These are phyloP conservation scores for Ganoderma boninense DNA, from an alignment of 1,284 basidiomycete genomes.

Conservation along the genomic window DNA sequence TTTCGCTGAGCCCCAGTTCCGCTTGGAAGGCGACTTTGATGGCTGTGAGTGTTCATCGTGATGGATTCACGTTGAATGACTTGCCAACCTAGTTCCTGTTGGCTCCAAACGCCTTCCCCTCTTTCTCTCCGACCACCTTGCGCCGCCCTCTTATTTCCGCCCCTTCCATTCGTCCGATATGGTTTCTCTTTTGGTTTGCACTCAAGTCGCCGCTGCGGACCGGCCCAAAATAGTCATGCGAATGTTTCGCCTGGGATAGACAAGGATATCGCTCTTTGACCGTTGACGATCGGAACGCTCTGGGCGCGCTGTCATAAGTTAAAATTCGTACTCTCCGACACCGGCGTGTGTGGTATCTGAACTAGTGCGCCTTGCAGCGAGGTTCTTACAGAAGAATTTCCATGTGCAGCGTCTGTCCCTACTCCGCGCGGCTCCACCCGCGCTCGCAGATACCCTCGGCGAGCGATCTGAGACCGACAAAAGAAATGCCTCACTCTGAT, in stretches of 20 bases:
- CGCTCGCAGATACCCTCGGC: not conserved
- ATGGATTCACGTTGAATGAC: not conserved
- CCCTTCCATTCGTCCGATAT: not conserved
- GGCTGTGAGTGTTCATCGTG: not conserved
- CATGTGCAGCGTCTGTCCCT: not conserved
- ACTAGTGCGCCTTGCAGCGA: not conserved
- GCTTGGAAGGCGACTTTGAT: not conserved
- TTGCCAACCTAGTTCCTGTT: not conserved
- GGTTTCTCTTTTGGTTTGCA: not conserved
- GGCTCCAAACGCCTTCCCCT: not conserved
- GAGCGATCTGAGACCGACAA: constrained; percentile 18
- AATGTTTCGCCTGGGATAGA: constrained; percentile 20
- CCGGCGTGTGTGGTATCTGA: constrained; percentile 20
- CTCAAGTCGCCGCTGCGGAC: constrained; percentile 15
- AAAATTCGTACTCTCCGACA: constrained; percentile 22
- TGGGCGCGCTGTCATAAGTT: constrained; percentile 20
- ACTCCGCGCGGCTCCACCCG: not conserved
- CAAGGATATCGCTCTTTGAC: constrained; percentile 24
- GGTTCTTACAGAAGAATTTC: not conserved
- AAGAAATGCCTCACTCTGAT: not conserved
- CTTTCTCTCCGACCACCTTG: not conserved
- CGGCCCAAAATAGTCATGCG: constrained; percentile 27
- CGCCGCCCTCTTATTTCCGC: not conserved
- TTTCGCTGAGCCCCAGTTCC: not conserved
- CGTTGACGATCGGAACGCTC: constrained; percentile 11